phyloP scores from a whole-genome alignment of 1,139 yeast genomes.

The Geotrichum siamense region DNA sequence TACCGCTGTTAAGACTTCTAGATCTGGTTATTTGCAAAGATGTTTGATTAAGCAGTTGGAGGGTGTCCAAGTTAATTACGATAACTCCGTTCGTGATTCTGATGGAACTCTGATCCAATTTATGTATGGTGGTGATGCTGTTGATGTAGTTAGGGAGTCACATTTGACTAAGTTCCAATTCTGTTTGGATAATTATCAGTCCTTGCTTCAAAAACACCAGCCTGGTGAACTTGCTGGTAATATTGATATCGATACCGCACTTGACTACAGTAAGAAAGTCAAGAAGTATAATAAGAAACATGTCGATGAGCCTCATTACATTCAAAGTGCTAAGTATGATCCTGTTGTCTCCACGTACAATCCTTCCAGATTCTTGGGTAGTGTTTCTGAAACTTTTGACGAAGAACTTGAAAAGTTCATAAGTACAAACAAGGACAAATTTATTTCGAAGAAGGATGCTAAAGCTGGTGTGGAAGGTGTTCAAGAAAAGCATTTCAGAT shows the following conservation, averaged over 20 bases:
- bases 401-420: slow-evolving; percentile 68
- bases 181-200: slow-evolving; percentile 86
- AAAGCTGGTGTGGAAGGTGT: slow-evolving; percentile 42
- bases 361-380: slow-evolving; percentile 85
- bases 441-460: slow-evolving; percentile 45
- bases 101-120: slow-evolving; percentile 93
- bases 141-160: slow-evolving; percentile 91
- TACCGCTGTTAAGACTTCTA: slow-evolving; percentile 97
- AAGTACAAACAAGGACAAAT: slow-evolving; percentile 41
- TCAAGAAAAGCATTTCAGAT: slow-evolving; percentile 83
- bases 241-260: slow-evolving; percentile 76
- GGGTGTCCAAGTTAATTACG: slow-evolving; percentile 92
- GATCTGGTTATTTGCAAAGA: slow-evolving; percentile 98
- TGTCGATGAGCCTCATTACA: slow-evolving; percentile 53
- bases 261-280: slow-evolving; percentile 72
- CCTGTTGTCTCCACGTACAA: slow-evolving; percentile 81
- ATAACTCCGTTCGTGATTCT: slow-evolving; percentile 90
- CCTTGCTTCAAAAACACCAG: slow-evolving; percentile 77
- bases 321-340: slow-evolving; percentile 63
- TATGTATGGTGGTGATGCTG: slow-evolving; percentile 94
- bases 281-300: slow-evolving; percentile 68
- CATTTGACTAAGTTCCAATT: slow-evolving; percentile 91
- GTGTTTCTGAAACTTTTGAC: slow-evolving; percentile 88
- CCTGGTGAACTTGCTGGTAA: slow-evolving; percentile 70
- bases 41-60: slow-evolving; percentile 97